phyloP scores from a whole-genome alignment of 1,284 basidiomycete genomes.

The Vanrija sp. region DNA sequence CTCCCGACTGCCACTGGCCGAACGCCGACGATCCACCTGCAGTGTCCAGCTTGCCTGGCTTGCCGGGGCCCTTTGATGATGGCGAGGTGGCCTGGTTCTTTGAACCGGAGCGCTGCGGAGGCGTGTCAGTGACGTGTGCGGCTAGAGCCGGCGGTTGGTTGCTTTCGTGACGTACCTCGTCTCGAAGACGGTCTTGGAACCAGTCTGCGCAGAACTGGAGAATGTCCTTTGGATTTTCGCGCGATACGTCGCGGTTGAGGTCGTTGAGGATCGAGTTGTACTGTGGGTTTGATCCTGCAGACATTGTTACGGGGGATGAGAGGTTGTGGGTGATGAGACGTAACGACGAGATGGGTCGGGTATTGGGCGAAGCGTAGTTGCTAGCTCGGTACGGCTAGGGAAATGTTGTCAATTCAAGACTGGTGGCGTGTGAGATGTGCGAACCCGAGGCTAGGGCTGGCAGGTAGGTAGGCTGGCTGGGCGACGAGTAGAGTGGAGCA shows the following conservation, averaged over 20 bases:
- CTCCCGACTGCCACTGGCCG: constrained; percentile 55
- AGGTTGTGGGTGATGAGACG: not conserved
- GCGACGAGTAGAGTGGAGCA: too few relatives aligned
- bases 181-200: constrained; percentile 63
- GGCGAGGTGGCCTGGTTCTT: constrained; percentile 2
- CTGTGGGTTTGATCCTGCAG: constrained; percentile 7
- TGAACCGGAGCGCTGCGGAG: constrained; percentile 2
- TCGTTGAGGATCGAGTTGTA: constrained; percentile 62
- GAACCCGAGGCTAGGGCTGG: too few relatives aligned
- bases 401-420: too few relatives aligned
- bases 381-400: too few relatives aligned
- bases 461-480: too few relatives aligned
- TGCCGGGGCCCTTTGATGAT: constrained; percentile 61
- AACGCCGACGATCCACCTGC: constrained; percentile 50
- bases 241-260: constrained; percentile 76
- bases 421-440: too few relatives aligned
- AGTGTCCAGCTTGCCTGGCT: constrained; percentile 62
- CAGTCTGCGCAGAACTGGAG: constrained; percentile 94
- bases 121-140: not conserved
- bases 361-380: too few relatives aligned
- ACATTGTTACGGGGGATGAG: not conserved
- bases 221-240: constrained; percentile 79
- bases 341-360: too few relatives aligned
- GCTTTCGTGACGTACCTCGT: constrained; percentile 41
- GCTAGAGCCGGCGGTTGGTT: not conserved